A percentile compares a stretch with the other conserved stretches of the same genome.
Conservation (phyloP, 116 monocot genomes). For the Trichopus zeylanicus region DNA sequence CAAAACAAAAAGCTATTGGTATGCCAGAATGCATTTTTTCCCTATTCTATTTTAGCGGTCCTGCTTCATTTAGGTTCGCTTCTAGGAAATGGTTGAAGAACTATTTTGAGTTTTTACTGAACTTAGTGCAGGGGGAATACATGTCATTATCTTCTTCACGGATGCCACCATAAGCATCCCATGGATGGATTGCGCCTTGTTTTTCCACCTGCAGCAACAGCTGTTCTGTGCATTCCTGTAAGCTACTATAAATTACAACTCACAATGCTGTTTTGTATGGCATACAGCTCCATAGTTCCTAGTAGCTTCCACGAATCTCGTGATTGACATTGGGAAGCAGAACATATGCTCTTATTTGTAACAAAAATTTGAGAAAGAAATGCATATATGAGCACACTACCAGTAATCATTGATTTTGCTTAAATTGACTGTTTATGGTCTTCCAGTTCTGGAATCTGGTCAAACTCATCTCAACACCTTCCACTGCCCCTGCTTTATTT, state of each 20-base stretch:
- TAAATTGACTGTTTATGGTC: background rate
- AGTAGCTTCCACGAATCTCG: too few species aligned
- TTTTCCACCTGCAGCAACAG: conserved; percentile 84
- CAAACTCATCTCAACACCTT: conserved; percentile 35
- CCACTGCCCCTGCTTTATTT: conserved; percentile 58
- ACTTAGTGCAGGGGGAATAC: conserved; percentile 74
- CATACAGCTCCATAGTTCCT: too few species aligned
- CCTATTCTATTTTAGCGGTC: too few species aligned
- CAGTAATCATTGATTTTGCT: background rate
- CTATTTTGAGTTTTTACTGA: too few species aligned
- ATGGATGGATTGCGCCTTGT: conserved; percentile 96
- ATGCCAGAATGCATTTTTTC: too few species aligned
- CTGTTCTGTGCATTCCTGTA: conserved; percentile 74
- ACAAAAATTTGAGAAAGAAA: too few species aligned
- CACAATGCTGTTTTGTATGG: too few species aligned
- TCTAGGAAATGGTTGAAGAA: too few species aligned
- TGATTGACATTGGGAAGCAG: background rate
- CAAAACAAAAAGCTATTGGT: conserved; percentile 19
- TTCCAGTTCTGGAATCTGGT: conserved; percentile 64
- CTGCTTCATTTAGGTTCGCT: too few species aligned
- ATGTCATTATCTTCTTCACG: conserved; percentile 87
- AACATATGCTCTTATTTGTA: too few species aligned
- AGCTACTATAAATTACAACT: too few species aligned
- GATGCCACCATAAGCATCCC: conserved; percentile 96
- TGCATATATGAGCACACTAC: too few species aligned